Evolutionary conservation across 139 green algal genomes (phyloP).

Genomic region (Coelastrella sp.): DNA sequence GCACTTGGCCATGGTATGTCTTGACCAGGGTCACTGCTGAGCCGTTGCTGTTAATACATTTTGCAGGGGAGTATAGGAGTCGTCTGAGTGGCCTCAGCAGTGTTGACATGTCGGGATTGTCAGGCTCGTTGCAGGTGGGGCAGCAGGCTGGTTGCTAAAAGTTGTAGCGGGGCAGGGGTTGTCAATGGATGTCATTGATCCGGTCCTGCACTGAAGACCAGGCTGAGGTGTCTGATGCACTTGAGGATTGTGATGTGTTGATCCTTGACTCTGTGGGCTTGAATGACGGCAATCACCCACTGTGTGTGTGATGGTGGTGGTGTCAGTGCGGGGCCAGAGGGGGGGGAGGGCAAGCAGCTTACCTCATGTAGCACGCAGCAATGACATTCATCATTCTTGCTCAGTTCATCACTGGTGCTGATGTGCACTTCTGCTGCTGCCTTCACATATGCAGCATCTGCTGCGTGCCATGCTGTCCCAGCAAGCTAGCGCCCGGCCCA

Average conservation of each 20-base stretch:
- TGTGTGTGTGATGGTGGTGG: neutral
- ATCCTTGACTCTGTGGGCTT: too few relatives aligned
- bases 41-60: too few relatives aligned
- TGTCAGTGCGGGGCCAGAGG: neutral
- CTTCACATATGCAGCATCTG: conserved; percentile 15
- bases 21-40: too few relatives aligned
- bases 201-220: too few relatives aligned
- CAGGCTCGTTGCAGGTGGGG: conserved; percentile 42
- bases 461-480: conserved; percentile 69
- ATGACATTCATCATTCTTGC: neutral
- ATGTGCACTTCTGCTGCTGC: neutral
- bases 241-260: too few relatives aligned
- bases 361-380: too few relatives aligned
- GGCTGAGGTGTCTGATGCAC: too few relatives aligned
- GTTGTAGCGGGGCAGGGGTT: too few relatives aligned
- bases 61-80: conserved; percentile 21
- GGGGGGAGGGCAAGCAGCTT: too few relatives aligned
- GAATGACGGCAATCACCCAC: too few relatives aligned
- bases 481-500: conserved; percentile 51
- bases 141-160: neutral
- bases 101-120: conserved; percentile 13
- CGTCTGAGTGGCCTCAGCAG: neutral
- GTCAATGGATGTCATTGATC: too few relatives aligned
- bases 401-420: neutral
- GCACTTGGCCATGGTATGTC: too few relatives aligned